These are phyloP conservation scores for Globisporangium polare DNA, from an alignment of 352 stramenopile genomes.

Conservation along the genomic window DNA sequence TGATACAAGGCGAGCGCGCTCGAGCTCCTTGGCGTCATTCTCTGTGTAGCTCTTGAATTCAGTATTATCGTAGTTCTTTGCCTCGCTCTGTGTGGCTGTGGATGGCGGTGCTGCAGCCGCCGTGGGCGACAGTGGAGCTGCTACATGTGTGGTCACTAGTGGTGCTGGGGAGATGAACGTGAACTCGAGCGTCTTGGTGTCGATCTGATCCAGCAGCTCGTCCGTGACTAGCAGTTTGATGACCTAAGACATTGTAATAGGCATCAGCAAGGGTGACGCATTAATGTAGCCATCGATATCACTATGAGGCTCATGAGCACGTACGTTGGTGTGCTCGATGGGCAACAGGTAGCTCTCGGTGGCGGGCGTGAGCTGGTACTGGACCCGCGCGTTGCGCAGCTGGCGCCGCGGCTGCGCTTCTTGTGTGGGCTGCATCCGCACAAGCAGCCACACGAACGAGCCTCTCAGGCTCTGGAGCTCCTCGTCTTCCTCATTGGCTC, in stretches of 20 bases:
- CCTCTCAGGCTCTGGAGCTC: slow-evolving; percentile 24
- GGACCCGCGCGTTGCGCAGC: slow-evolving; percentile 22
- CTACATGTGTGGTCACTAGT: not conserved
- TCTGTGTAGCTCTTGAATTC: not conserved
- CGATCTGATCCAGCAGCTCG: slow-evolving; percentile 37
- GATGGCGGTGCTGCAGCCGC: not conserved
- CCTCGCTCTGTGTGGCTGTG: slow-evolving; percentile 1
- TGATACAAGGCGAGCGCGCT: not conserved
- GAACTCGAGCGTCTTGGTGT: slow-evolving; percentile 37
- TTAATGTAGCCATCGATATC: not conserved
- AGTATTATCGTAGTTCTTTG: not conserved
- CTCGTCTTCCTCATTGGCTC: slow-evolving; percentile 5
- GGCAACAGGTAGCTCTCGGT: slow-evolving; percentile 53
- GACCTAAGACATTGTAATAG: slow-evolving; percentile 21
- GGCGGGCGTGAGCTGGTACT: slow-evolving; percentile 48
- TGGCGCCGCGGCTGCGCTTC: not conserved
- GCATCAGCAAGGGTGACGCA: not conserved
- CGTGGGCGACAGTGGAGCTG: not conserved
- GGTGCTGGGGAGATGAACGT: slow-evolving; percentile 29
- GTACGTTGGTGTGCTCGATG: slow-evolving; percentile 52
- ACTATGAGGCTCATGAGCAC: not conserved
- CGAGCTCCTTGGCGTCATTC: not conserved
- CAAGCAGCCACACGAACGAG: slow-evolving; percentile 42
- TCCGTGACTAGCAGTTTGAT: slow-evolving; percentile 56
- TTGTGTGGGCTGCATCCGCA: slow-evolving; percentile 33